Evolutionary conservation across 345 rosid genomes (phyloP).

Genomic region (Balakata baccata): DNA sequence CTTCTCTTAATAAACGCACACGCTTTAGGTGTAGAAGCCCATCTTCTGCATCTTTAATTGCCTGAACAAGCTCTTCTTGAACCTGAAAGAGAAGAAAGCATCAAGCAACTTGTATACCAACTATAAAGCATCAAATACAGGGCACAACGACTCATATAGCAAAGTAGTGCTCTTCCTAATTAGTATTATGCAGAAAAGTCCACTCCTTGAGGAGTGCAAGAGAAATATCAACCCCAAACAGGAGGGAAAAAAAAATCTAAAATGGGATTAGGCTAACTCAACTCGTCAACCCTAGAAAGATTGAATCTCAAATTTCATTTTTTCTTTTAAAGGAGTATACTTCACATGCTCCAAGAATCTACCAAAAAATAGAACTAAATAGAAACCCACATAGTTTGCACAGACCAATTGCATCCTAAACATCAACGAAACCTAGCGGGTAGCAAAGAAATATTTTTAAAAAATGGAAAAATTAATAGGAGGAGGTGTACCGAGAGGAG

Average conservation of each 20-base stretch:
- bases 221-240: too few relatives aligned
- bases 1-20: constrained; percentile 64
- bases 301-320: not conserved
- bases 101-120: not conserved
- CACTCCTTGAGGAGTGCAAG: not conserved
- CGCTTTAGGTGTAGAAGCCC: constrained; percentile 76
- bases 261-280: not conserved
- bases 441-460: not conserved
- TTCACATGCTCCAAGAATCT: too few relatives aligned
- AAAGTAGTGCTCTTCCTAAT: not conserved
- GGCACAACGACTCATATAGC: not conserved
- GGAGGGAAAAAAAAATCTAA: not conserved
- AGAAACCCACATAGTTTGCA: not conserved
- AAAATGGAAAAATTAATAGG: not conserved
- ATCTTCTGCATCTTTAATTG: constrained; percentile 72
- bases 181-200: not conserved
- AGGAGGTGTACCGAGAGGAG: constrained; percentile 53
- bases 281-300: not conserved
- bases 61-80: constrained; percentile 65
- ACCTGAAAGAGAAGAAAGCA: constrained; percentile 36
- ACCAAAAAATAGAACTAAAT: too few relatives aligned
- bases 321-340: not conserved
- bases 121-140: not conserved
- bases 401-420: not conserved
- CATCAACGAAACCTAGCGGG: constrained; percentile 10